Conservation (phyloP, 495 filamentous ascomycete species). For the Podospora pseudocomata region DNA sequence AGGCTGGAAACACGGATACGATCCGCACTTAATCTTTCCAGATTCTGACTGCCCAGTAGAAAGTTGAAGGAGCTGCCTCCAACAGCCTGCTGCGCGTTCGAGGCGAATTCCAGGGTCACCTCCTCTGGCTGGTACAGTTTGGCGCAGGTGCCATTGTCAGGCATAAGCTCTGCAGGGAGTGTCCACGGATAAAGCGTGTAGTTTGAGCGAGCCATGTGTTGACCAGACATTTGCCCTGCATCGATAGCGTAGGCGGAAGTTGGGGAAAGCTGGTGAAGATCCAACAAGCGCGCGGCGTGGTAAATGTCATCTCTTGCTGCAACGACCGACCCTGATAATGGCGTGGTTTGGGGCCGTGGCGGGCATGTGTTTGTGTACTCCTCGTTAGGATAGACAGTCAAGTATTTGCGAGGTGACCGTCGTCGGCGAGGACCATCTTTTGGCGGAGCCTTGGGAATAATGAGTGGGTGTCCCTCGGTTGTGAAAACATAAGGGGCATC, state of each 20-base stretch:
- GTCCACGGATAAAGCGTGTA: constrained; percentile 92
- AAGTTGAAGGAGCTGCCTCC: constrained; percentile 54
- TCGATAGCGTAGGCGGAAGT: constrained; percentile 33
- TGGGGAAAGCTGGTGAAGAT: constrained; percentile 63
- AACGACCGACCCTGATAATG: constrained; percentile 70
- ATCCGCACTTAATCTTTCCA: constrained; percentile 51
- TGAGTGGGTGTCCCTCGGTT: constrained; percentile 90
- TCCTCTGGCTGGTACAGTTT: constrained; percentile 49
- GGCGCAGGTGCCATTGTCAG: constrained; percentile 67
- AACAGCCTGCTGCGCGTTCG: constrained; percentile 54
- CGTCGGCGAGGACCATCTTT: constrained; percentile 19
- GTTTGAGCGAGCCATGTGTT: constrained; percentile 48
- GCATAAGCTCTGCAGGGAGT: constrained; percentile 68
- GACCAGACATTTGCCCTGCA: constrained; percentile 25
- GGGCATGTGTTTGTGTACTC: constrained; percentile 57
- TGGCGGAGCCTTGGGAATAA: constrained; percentile 59
- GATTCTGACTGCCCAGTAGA: constrained; percentile 46
- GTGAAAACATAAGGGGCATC: constrained; percentile 90
- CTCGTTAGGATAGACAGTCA: constrained; percentile 34
- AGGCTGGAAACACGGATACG: constrained; percentile 78
- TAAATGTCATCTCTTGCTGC: constrained; percentile 85
- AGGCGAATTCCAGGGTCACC: constrained; percentile 78
- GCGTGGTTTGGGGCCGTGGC: constrained; percentile 50
- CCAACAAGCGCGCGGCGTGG: constrained; percentile 81
- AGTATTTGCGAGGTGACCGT: constrained; percentile 17